Percentiles rank a stretch among this genome's conserved stretches.
phyloP scores from a whole-genome alignment of 495 filamentous ascomycete genomes.

The Hypoxylon subgilvum region DNA sequence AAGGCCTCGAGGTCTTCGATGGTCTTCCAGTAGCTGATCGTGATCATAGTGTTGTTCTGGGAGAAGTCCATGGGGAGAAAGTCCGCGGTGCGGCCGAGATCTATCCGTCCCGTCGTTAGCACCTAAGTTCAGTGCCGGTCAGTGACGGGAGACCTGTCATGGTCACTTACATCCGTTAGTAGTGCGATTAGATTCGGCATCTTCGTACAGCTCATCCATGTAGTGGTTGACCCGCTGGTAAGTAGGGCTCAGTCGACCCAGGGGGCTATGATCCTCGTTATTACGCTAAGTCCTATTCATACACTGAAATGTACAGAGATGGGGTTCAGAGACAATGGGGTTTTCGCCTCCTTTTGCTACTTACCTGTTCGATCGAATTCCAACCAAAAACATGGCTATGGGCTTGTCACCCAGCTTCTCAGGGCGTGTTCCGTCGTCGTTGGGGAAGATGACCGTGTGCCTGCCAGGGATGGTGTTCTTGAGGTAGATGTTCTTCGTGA shows the following conservation, averaged over 20 bases:
- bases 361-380: constrained; percentile 44
- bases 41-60: constrained; percentile 43
- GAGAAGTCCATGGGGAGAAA: constrained; percentile 32
- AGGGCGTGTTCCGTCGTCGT: constrained; percentile 43
- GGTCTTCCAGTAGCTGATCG: constrained; percentile 51
- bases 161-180: constrained; percentile 38
- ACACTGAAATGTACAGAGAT: background rate
- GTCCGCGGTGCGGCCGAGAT: constrained; percentile 23
- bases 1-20: constrained; percentile 54
- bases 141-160: no score
- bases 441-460: constrained; percentile 45
- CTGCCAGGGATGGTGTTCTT: constrained; percentile 44
- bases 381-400: constrained; percentile 52
- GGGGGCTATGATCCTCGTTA: constrained; percentile 23
- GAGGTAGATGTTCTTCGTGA: constrained; percentile 34
- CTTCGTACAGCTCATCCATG: constrained; percentile 38
- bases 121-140: background rate
- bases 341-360: no score
- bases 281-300: background rate
- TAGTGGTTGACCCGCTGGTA: constrained; percentile 35
- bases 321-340: no score
- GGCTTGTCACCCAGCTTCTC: constrained; percentile 38
- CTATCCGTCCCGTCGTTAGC: background rate
- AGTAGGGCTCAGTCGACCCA: constrained; percentile 38
- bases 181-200: constrained; percentile 31